Conservation (phyloP, 78 protist species). For the Chrysochromulina tobinii region DNA sequence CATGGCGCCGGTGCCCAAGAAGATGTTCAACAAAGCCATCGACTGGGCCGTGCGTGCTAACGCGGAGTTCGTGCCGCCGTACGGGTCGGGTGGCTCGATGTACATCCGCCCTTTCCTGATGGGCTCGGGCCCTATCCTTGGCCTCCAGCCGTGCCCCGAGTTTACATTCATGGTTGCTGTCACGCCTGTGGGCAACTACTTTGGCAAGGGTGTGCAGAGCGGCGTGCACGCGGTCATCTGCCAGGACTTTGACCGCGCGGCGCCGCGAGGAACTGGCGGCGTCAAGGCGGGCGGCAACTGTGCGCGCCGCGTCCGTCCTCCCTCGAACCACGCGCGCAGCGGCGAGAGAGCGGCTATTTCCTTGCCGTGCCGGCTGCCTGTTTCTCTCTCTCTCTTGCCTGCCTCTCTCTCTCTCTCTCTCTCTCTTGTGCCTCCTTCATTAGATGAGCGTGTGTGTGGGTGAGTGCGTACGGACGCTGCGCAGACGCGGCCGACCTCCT, state of each 20-base stretch:
- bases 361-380: too few relatives aligned
- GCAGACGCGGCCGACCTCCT: too few relatives aligned
- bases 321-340: neutral
- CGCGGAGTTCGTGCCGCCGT: conserved; percentile 31
- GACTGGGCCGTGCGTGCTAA: neutral
- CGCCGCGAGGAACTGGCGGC: conserved; percentile 33
- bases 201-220: neutral
- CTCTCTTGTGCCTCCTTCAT: too few relatives aligned
- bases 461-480: too few relatives aligned
- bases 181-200: conserved; percentile 36
- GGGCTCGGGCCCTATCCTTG: conserved; percentile 38
- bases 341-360: too few relatives aligned
- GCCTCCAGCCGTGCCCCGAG: conserved; percentile 20
- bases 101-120: conserved; percentile 38
- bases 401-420: too few relatives aligned
- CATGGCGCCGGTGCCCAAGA: neutral
- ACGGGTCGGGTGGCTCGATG: conserved; percentile 36
- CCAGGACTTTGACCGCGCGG: conserved; percentile 37
- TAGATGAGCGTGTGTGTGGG: too few relatives aligned
- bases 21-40: conserved; percentile 2
- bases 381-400: too few relatives aligned
- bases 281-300: conserved; percentile 35
- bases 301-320: conserved; percentile 16
- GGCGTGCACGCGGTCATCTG: neutral
- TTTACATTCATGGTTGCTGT: neutral